A percentile compares a stretch with the other conserved stretches of the same genome.
phyloP scores from a whole-genome alignment of 2,329 filamentous ascomycete genomes.

The Mariannaea sp. region DNA sequence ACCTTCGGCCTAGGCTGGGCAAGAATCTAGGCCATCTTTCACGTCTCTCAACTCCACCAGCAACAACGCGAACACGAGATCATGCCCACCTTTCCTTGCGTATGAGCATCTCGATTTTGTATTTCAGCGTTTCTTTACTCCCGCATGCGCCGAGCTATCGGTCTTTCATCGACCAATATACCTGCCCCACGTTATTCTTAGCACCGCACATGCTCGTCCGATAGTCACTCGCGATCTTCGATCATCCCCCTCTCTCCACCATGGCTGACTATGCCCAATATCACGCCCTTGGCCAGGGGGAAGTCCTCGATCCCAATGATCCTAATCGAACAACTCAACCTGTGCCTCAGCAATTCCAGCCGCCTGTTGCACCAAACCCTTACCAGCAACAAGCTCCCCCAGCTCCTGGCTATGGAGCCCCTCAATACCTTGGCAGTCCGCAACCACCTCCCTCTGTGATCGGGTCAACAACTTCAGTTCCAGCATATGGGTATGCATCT shows the following conservation, averaged over 20 bases:
- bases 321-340: conserved; percentile 56
- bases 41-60: conserved; percentile 13
- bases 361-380: conserved; percentile 57
- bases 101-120: conserved; percentile 32
- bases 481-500: conserved; percentile 38
- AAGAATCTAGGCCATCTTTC: conserved; percentile 14
- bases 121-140: conserved; percentile 22
- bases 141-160: conserved; percentile 14
- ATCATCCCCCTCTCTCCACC: conserved; percentile 26
- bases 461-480: conserved; percentile 34
- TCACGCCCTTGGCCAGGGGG: conserved; percentile 61
- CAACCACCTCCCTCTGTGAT: conserved; percentile 37
- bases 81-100: conserved; percentile 29
- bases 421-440: conserved; percentile 47
- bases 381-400: conserved; percentile 53
- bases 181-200: conserved; percentile 39
- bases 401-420: conserved; percentile 44
- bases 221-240: conserved; percentile 33
- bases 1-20: conserved; percentile 16
- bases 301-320: conserved; percentile 59
- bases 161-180: conserved; percentile 13
- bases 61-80: conserved; percentile 25
- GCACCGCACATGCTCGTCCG: conserved; percentile 35
- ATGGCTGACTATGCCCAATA: conserved; percentile 64
- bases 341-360: conserved; percentile 60